A percentile compares a stretch with the other conserved stretches of the same genome.
Evolutionary conservation across 345 rosid species (phyloP).

Genomic region (Ailanthus altissimus): DNA sequence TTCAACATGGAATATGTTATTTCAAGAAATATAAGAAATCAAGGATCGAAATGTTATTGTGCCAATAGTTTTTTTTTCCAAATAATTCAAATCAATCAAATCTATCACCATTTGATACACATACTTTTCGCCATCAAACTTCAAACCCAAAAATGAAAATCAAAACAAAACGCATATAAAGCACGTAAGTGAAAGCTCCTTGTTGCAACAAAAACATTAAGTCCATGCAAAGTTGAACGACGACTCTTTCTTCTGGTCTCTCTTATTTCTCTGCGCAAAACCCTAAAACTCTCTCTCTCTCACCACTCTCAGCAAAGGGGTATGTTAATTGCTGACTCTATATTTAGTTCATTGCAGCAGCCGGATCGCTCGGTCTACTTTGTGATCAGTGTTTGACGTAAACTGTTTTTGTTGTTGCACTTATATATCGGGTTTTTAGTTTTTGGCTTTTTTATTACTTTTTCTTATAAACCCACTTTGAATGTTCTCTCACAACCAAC

Average conservation of each 20-base stretch:
- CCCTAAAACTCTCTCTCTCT: background rate
- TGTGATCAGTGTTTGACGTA: constrained; percentile 15
- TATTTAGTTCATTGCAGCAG: constrained; percentile 17
- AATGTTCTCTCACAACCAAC: background rate
- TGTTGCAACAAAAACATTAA: background rate
- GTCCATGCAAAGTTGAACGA: background rate
- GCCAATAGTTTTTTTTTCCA: too few species aligned
- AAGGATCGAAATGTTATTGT: too few species aligned
- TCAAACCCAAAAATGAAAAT: too few species aligned
- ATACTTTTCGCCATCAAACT: too few species aligned
- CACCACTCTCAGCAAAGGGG: background rate
- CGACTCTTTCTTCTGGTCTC: background rate
- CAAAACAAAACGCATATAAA: background rate
- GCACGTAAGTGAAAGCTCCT: background rate
- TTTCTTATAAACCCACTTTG: constrained; percentile 8
- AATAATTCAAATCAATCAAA: too few species aligned
- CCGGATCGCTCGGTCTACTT: constrained; percentile 15
- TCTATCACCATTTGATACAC: too few species aligned
- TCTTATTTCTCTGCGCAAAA: background rate
- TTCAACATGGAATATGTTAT: too few species aligned
- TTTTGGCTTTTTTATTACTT: background rate
- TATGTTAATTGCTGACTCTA: background rate
- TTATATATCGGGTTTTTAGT: constrained; percentile 2
- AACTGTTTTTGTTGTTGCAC: constrained; percentile 10
- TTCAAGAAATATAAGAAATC: too few species aligned